These are phyloP conservation scores for Pyrus betulifolia DNA, from an alignment of 306 rosid species.

Conservation along the genomic window DNA sequence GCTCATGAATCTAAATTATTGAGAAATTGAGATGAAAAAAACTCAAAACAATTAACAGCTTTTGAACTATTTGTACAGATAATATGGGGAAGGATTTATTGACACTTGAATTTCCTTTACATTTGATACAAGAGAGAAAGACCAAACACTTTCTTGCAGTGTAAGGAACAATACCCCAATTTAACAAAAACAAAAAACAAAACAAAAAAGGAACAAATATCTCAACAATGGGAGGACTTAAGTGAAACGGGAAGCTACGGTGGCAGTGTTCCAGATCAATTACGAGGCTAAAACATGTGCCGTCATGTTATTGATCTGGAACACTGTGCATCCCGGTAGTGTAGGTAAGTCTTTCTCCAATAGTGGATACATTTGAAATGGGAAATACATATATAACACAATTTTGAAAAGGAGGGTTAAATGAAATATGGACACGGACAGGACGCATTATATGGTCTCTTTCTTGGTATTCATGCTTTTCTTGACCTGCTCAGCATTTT, in stretches of 20 bases:
- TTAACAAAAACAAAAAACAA: neutral
- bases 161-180: neutral
- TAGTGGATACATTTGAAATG: neutral
- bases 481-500: constrained; percentile 41
- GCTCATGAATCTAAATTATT: neutral
- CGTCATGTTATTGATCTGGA: neutral
- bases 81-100: neutral
- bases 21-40: neutral
- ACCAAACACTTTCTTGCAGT: neutral
- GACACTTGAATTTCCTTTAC: neutral
- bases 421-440: neutral
- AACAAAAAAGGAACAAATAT: neutral
- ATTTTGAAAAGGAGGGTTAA: neutral
- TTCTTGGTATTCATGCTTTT: constrained; percentile 48
- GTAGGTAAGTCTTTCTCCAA: neutral
- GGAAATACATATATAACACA: neutral
- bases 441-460: neutral
- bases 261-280: neutral
- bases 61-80: neutral
- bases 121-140: neutral
- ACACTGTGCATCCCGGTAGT: neutral
- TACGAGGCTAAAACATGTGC: neutral
- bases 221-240: neutral
- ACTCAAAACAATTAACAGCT: neutral
- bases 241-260: neutral